phyloP scores from a whole-genome alignment of 2,329 filamentous ascomycete genomes.

The Xylaria sp. region DNA sequence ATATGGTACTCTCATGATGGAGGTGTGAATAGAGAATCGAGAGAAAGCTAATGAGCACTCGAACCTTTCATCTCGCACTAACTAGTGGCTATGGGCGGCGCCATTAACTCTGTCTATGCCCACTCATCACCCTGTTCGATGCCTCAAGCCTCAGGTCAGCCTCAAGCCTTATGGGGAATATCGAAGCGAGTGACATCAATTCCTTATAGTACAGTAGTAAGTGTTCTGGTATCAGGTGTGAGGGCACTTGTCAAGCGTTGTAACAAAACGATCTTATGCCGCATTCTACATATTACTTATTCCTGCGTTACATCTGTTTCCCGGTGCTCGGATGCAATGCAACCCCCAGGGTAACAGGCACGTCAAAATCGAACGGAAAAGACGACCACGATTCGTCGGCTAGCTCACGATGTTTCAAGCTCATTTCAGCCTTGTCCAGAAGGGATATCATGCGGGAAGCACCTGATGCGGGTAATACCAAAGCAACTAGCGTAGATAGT shows the following conservation, averaged over 20 bases:
- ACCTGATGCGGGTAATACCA: slow-evolving; percentile 18
- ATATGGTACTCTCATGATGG: not conserved
- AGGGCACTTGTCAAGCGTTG: slow-evolving; percentile 9
- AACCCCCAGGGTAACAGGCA: slow-evolving; percentile 23
- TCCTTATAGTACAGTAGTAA: not conserved
- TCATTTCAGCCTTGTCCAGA: slow-evolving; percentile 32
- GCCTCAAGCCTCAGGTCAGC: slow-evolving; percentile 3
- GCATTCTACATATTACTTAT: slow-evolving; percentile 20
- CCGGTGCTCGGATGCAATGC: slow-evolving; percentile 34
- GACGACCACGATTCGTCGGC: slow-evolving; percentile 26
- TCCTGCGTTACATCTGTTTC: slow-evolving; percentile 33
- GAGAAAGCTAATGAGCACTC: not conserved
- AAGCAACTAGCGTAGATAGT: slow-evolving; percentile 15
- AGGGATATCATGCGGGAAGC: slow-evolving; percentile 11
- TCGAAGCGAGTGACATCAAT: slow-evolving; percentile 5
- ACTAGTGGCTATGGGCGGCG: not conserved
- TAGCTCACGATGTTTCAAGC: slow-evolving; percentile 23
- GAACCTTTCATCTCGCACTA: not conserved
- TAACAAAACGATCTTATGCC: slow-evolving; percentile 23
- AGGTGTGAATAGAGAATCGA: not conserved
- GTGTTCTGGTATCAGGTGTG: not conserved
- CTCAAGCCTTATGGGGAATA: slow-evolving; percentile 2
- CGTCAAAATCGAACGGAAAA: slow-evolving; percentile 23
- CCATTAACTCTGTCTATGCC: not conserved
- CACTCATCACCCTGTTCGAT: not conserved